Base-by-base conservation (phyloP, 192 early-diverging fungal species). In the Coemansia sp. region DNA sequence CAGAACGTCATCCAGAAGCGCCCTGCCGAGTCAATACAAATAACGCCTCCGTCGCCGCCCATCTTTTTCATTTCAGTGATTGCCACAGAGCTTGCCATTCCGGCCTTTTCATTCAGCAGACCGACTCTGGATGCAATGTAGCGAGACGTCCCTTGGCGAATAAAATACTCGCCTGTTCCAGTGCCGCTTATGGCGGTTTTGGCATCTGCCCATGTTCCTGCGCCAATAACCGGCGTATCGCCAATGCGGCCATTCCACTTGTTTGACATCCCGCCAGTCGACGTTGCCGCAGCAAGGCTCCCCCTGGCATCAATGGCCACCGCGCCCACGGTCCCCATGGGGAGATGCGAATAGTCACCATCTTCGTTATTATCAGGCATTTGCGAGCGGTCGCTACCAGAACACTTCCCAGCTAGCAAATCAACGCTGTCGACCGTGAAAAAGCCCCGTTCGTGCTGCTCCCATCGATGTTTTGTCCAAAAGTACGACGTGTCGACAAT, bases 391-490 rank as follows among this genome's bases (percentile, higher is more conserved):
- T 10, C 13, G 11, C 39, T 42, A 13, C 11, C 39, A 42, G 5
- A 42, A 10, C 39, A 42, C 13, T 42, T 10, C 1, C 39, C 39
- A 16, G 13, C 39, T 42, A 29, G 8, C 46, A 25, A 16, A 6
- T 25, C 28, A 5, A 20, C 60, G 1, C 5, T 24, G 22, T 9
- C 5, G 3, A 34, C 7, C 25, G 28, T 50, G 23, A 69, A 11
- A 27, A 65, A 67, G 7, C 66, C 62, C 1, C 66, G 58, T 55
- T 74, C 66, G 29, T 68, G 72, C 65, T 74, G 66, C 55, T 74
- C 72, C 66, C 65, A 74, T 16, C 67, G 58, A 42, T 74, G 65
- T 62, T 52, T 68, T 4, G 72, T 74, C 65, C 65, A 74, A 25
- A 74, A 74, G 34, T 74, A 69, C 3, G 65, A 60, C 3, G 57